These are phyloP conservation scores for Kalaharituber pfeilii DNA, from an alignment of 2,329 filamentous ascomycete genomes.

Conservation along the genomic window DNA sequence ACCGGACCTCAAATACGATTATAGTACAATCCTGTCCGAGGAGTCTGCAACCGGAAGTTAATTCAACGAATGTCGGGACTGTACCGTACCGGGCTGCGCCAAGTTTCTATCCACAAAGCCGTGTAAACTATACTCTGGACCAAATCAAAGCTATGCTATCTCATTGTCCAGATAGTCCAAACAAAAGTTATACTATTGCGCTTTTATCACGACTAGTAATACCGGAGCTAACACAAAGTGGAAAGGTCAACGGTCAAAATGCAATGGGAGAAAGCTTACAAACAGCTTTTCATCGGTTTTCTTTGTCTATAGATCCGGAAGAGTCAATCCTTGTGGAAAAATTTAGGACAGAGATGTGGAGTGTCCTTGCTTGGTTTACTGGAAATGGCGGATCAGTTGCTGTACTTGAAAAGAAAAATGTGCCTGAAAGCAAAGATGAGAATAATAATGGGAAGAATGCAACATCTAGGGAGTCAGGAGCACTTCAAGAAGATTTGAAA, in stretches of 20 bases:
- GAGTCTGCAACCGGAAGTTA: background rate
- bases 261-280: background rate
- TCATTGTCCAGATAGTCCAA: background rate
- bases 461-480: background rate
- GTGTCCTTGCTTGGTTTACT: background rate
- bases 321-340: background rate
- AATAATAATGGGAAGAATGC: background rate
- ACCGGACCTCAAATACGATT: background rate
- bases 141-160: background rate
- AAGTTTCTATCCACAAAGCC: background rate
- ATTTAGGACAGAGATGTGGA: background rate
- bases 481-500: background rate
- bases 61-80: too few relatives aligned
- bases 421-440: background rate
- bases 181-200: background rate
- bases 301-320: background rate
- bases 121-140: background rate
- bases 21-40: background rate
- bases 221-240: background rate
- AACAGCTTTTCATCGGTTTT: background rate
- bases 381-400: background rate
- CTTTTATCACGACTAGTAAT: background rate
- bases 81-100: background rate
- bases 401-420: too few relatives aligned
- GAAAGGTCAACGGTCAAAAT: background rate